A percentile compares a stretch with the other conserved stretches of the same genome.
phyloP scores from a whole-genome alignment of 1,139 yeast genomes.

The Candida albicans region DNA sequence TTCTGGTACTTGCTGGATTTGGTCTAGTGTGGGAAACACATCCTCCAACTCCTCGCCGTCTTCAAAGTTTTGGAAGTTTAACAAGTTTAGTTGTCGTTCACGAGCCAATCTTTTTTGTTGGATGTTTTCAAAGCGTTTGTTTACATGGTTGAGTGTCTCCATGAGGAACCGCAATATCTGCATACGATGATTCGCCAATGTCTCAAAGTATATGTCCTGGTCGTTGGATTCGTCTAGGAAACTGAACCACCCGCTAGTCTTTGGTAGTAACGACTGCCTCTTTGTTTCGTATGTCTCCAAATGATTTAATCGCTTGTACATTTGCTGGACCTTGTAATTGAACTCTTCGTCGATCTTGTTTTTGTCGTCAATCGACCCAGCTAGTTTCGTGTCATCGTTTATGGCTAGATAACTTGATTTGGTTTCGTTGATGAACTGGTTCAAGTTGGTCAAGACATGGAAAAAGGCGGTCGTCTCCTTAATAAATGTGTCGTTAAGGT shows the following conservation, averaged over 20 bases:
- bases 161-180: conserved; percentile 42
- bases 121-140: conserved; percentile 38
- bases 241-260: conserved; percentile 24
- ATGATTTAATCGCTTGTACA: conserved; percentile 49
- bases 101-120: conserved; percentile 44
- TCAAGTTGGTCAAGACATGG: conserved; percentile 37
- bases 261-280: conserved; percentile 22
- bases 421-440: conserved; percentile 38
- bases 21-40: conserved; percentile 5
- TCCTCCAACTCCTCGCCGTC: conserved; percentile 26
- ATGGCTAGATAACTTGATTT: conserved; percentile 46
- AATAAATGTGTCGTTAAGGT: conserved; percentile 50
- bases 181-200: conserved; percentile 33
- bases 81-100: conserved; percentile 40
- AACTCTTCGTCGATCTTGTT: conserved; percentile 58
- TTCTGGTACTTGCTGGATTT: conserved; percentile 4
- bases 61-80: conserved; percentile 45
- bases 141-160: conserved; percentile 33
- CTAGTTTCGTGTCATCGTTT: conserved; percentile 24
- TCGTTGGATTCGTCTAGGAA: conserved; percentile 30
- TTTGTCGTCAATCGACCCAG: conserved; percentile 41
- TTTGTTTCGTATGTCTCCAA: conserved; percentile 54
- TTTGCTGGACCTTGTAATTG: conserved; percentile 49
- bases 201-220: conserved; percentile 25
- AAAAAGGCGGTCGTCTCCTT: conserved; percentile 51